A percentile compares a stretch with the other conserved stretches of the same genome.
Conservation (phyloP, 192 early-diverging fungal species). For the Coemansia sp. region DNA sequence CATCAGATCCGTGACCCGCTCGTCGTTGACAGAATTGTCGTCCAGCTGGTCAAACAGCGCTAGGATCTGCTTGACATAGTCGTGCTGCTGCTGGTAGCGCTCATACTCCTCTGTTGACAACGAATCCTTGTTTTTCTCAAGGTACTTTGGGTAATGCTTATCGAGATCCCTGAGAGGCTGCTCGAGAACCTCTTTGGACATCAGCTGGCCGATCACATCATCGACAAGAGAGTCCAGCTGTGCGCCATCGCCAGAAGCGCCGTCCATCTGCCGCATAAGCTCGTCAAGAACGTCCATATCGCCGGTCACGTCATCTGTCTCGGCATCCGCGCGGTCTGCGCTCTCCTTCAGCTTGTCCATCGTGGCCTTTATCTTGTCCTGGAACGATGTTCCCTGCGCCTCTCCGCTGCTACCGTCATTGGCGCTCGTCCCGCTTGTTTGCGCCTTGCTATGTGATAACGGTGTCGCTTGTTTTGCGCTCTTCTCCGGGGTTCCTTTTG, state of each 20-base stretch:
- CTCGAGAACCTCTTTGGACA: conserved; percentile 91
- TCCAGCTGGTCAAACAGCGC: conserved; percentile 65
- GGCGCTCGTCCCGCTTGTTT: not conserved
- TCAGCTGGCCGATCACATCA: conserved; percentile 85
- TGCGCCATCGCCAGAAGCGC: conserved; percentile 66
- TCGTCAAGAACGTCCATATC: conserved; percentile 82
- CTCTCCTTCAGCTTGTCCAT: conserved; percentile 87
- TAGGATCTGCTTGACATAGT: conserved; percentile 78
- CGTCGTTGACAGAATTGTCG: conserved; percentile 62
- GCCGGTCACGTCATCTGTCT: conserved; percentile 51
- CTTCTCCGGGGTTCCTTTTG: not conserved
- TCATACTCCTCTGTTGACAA: conserved; percentile 68
- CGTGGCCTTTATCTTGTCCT: conserved; percentile 85
- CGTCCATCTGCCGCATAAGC: conserved; percentile 81
- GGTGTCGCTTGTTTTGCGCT: not conserved
- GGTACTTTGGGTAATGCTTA: conserved; percentile 85
- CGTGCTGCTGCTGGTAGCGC: conserved; percentile 77
- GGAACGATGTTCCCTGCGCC: conserved; percentile 61
- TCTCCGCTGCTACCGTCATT: not conserved
- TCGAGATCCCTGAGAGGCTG: conserved; percentile 94
- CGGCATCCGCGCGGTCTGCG: conserved; percentile 77
- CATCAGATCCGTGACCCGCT: conserved; percentile 91
- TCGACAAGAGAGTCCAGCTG: conserved; percentile 87
- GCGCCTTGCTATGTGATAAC: not conserved
- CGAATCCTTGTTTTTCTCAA: conserved; percentile 74